phyloP scores from a whole-genome alignment of 2,329 filamentous ascomycete species.

The Cladosporium sp. region DNA sequence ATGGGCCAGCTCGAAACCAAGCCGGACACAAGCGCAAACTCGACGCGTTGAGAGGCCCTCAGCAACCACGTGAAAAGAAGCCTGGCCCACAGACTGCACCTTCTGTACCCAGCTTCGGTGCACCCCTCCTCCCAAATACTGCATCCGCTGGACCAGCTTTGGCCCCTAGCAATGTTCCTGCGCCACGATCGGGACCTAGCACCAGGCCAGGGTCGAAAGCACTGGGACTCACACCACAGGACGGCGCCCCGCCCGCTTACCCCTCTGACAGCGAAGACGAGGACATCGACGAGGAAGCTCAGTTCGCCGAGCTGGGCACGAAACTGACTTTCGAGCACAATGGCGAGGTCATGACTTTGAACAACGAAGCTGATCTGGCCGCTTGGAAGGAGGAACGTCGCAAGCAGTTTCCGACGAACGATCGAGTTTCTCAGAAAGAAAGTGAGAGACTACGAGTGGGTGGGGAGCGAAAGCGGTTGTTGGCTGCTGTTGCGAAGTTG shows the following conservation, averaged over 20 bases:
- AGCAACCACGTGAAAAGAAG: conserved; percentile 13
- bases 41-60: conserved; percentile 22
- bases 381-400: conserved; percentile 76
- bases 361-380: conserved; percentile 60
- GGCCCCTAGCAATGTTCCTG: background rate
- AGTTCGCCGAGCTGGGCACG: conserved; percentile 30
- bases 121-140: conserved; percentile 14
- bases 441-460: conserved; percentile 25
- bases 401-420: conserved; percentile 72
- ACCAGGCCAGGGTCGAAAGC: background rate
- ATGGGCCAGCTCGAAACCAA: conserved; percentile 7
- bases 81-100: conserved; percentile 22
- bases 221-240: conserved; percentile 7
- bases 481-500: conserved; percentile 17
- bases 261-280: conserved; percentile 19
- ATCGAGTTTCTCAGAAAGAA: conserved; percentile 55
- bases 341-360: conserved; percentile 48
- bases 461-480: conserved; percentile 29
- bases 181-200: too few relatives aligned
- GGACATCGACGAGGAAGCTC: conserved; percentile 62
- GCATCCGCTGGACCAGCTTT: conserved; percentile 12
- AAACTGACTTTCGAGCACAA: conserved; percentile 47
- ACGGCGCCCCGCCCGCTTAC: background rate
- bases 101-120: conserved; percentile 28
- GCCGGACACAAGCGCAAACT: conserved; percentile 31